phyloP scores from a whole-genome alignment of 495 filamentous ascomycete species.

The Copromyces sp. region DNA sequence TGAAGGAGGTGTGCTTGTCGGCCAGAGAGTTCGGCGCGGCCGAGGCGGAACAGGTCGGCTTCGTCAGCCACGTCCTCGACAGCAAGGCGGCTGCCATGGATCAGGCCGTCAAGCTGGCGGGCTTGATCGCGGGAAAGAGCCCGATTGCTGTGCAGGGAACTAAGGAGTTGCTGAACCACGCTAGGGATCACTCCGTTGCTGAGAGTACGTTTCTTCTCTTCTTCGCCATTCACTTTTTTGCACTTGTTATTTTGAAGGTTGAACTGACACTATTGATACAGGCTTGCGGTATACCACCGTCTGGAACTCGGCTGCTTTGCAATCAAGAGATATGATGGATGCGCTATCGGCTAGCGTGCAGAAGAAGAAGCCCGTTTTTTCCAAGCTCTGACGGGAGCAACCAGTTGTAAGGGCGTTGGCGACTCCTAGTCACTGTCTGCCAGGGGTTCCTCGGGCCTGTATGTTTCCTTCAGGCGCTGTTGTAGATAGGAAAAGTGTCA shows the following conservation, averaged over 20 bases:
- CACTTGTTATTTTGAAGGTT: background rate
- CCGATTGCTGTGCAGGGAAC: conserved; percentile 88
- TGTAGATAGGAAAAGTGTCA: background rate
- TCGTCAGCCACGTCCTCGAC: conserved; percentile 69
- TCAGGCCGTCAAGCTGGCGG: conserved; percentile 56
- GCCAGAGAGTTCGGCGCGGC: conserved; percentile 66
- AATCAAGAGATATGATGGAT: conserved; percentile 64
- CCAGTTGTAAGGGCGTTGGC: background rate
- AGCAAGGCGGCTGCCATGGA: conserved; percentile 51
- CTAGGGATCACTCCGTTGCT: conserved; percentile 62
- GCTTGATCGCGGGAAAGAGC: conserved; percentile 66
- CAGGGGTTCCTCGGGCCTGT: conserved; percentile 25
- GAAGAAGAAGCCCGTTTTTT: conserved; percentile 75
- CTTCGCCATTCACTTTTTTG: background rate
- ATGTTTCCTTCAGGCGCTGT: conserved; percentile 35
- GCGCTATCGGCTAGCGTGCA: conserved; percentile 67
- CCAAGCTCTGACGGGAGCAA: conserved; percentile 54
- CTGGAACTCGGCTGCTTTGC: conserved; percentile 79
- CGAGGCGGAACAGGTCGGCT: conserved; percentile 74
- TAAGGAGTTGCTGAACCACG: conserved; percentile 85
- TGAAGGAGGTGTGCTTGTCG: conserved; percentile 79
- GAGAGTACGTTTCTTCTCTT: conserved; percentile 48
- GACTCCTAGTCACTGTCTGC: conserved; percentile 29
- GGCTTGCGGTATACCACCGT: conserved; percentile 72
- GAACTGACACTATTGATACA: conserved; percentile 16